Percentiles rank a stretch among this genome's conserved stretches.
phyloP scores from a whole-genome alignment of 208 protist species.

The Trypanosoma cruzi region DNA sequence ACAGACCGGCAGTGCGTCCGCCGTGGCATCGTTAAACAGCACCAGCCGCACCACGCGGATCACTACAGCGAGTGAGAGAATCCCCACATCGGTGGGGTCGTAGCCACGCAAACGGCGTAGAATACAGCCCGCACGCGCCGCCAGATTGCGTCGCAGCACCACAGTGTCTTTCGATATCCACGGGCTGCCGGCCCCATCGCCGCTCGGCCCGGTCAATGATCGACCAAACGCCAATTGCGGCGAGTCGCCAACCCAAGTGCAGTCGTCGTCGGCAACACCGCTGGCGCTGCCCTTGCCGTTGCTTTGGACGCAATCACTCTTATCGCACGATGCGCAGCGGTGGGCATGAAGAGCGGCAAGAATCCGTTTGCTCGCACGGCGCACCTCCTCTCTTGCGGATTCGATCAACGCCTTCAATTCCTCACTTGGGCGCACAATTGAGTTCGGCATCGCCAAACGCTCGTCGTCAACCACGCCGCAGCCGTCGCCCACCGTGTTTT shows the following conservation, averaged over 20 bases:
- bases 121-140: constrained; percentile 40
- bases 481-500: not conserved
- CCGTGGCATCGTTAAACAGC: not conserved
- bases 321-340: not conserved
- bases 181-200: not conserved
- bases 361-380: constrained; percentile 67
- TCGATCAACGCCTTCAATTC: constrained; percentile 68
- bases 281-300: not conserved
- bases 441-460: not conserved
- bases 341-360: constrained; percentile 42
- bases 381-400: constrained; percentile 64
- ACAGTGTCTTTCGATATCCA: not conserved
- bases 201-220: not conserved
- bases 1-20: not conserved
- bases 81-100: constrained; percentile 47
- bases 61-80: constrained; percentile 69
- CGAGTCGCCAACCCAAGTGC: not conserved
- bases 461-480: not conserved
- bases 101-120: constrained; percentile 63
- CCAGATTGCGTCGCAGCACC: constrained; percentile 35
- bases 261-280: not conserved
- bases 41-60: constrained; percentile 43
- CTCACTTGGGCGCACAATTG: constrained; percentile 39
- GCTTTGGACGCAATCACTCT: constrained; percentile 3
- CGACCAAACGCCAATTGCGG: not conserved